These are phyloP conservation scores for Shiraia bambusicola DNA, from an alignment of 2,329 filamentous ascomycete species.

Conservation along the genomic window DNA sequence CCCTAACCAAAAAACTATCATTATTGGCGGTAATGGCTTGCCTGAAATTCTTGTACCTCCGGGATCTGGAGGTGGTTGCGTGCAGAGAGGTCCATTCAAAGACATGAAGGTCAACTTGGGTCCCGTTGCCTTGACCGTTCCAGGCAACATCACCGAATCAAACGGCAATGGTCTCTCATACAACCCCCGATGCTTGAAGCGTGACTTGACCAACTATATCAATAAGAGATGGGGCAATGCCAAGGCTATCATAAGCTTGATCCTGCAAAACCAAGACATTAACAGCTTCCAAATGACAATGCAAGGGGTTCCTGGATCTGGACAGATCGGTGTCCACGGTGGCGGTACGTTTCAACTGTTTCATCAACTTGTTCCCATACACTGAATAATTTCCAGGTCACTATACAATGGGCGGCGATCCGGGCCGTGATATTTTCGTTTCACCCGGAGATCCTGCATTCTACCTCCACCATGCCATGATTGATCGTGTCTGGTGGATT, in stretches of 20 bases:
- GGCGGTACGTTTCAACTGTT: constrained; percentile 32
- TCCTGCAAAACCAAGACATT: constrained; percentile 26
- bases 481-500: constrained; percentile 50
- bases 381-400: constrained; percentile 47
- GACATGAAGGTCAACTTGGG: constrained; percentile 35
- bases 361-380: constrained; percentile 35
- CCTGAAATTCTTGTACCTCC: constrained; percentile 45
- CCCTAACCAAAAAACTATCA: constrained; percentile 30
- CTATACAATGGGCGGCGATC: constrained; percentile 49
- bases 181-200: constrained; percentile 31
- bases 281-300: constrained; percentile 34
- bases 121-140: constrained; percentile 13
- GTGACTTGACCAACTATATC: constrained; percentile 25
- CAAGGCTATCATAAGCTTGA: constrained; percentile 21
- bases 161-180: constrained; percentile 18
- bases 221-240: constrained; percentile 29
- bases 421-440: constrained; percentile 32
- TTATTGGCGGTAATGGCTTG: constrained; percentile 13
- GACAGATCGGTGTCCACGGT: constrained; percentile 33
- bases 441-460: constrained; percentile 44
- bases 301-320: constrained; percentile 30
- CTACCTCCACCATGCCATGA: constrained; percentile 49
- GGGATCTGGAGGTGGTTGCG: constrained; percentile 58
- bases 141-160: constrained; percentile 28
- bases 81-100: constrained; percentile 55